Conservation (phyloP, 768 basidiomycete species). For the Ramaria rubella region DNA sequence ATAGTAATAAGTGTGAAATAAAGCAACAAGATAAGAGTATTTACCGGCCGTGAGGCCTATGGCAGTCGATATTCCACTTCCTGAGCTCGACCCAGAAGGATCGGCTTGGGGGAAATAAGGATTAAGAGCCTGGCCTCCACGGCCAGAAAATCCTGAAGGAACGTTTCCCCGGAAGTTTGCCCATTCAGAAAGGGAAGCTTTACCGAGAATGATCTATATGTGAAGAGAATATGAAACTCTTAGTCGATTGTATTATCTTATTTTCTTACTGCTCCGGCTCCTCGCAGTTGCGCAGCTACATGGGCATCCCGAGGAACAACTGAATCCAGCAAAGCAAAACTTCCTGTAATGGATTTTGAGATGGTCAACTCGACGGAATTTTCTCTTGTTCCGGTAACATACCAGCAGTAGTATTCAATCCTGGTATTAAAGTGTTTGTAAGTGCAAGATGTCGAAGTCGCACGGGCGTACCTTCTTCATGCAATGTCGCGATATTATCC, state of each 20-base stretch:
- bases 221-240: not conserved
- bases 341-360: slow-evolving; percentile 16
- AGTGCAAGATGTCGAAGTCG: not conserved
- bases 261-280: slow-evolving; percentile 23
- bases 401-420: slow-evolving; percentile 9
- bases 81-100: slow-evolving; percentile 54
- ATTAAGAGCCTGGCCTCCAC: slow-evolving; percentile 44
- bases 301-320: slow-evolving; percentile 28
- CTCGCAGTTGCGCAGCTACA: slow-evolving; percentile 24
- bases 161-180: slow-evolving; percentile 42
- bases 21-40: not conserved
- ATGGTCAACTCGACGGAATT: not conserved
- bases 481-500: slow-evolving; percentile 19
- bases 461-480: not conserved
- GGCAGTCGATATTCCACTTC: slow-evolving; percentile 46
- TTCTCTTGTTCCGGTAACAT: not conserved
- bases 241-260: not conserved
- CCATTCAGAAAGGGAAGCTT: slow-evolving; percentile 51
- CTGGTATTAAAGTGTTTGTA: not conserved
- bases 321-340: slow-evolving; percentile 27
- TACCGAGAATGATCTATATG: slow-evolving; percentile 30
- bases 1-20: not conserved
- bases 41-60: slow-evolving; percentile 41
- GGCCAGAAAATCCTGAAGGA: slow-evolving; percentile 50
- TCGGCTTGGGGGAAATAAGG: slow-evolving; percentile 46